Evolutionary conservation across 306 rosid genomes (phyloP).

Genomic region (Trifolium fragiferum): DNA sequence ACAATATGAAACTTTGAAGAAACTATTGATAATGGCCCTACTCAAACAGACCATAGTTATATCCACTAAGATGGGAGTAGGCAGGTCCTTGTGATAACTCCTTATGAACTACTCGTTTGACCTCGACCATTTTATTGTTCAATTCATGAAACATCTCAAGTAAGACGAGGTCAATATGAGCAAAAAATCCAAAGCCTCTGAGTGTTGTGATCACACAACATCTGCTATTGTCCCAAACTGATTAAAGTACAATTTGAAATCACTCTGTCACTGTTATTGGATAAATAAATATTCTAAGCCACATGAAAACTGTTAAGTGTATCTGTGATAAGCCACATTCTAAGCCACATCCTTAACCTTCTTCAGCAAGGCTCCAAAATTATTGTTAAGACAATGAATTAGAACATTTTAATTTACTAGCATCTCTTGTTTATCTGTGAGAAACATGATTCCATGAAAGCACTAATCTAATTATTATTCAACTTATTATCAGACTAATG

Average conservation of each 20-base stretch:
- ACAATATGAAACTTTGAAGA: constrained; percentile 38
- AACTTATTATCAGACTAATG: no score
- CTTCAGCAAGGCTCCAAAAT: no score
- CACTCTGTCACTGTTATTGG: constrained; percentile 74
- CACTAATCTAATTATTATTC: no score
- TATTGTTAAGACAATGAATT: no score
- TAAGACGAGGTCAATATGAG: constrained; percentile 85
- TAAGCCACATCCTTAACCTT: no score
- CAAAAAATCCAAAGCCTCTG: constrained; percentile 95
- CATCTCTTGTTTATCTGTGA: no score
- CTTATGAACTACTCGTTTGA: constrained; percentile 97
- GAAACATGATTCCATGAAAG: no score
- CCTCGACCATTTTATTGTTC: constrained; percentile 98
- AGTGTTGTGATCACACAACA: constrained; percentile 97
- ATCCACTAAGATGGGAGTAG: constrained; percentile 81
- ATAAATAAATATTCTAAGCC: no score
- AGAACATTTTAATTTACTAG: no score
- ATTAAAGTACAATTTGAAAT: constrained; percentile 88
- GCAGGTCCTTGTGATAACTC: constrained; percentile 88
- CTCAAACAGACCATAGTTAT: constrained; percentile 59
- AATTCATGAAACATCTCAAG: constrained; percentile 84
- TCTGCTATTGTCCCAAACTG: constrained; percentile 96
- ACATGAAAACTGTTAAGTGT: no score
- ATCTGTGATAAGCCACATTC: no score
- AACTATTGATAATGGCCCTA: constrained; percentile 69